Percentiles rank a stretch among this genome's conserved stretches.
These are phyloP conservation scores for Arabidopsis suecica DNA, from an alignment of 345 rosid species.

Conservation along the genomic window DNA sequence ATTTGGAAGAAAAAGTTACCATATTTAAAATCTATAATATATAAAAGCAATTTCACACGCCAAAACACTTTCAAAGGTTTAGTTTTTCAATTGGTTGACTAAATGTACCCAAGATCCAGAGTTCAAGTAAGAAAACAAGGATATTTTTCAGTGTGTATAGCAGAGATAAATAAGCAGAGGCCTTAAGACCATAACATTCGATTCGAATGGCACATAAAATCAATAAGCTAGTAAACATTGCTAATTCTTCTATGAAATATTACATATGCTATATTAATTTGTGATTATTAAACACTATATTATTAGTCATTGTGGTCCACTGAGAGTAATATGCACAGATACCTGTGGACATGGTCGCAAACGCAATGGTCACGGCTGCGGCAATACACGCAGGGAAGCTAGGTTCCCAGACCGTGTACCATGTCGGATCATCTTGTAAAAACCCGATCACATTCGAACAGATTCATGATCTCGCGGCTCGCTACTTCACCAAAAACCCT, in stretches of 20 bases:
- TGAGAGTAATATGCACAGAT: slow-evolving; percentile 18
- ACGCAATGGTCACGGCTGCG: slow-evolving; percentile 32
- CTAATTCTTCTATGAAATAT: not conserved
- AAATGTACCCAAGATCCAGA: not conserved
- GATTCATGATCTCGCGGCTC: slow-evolving; percentile 57
- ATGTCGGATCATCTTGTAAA: slow-evolving; percentile 72
- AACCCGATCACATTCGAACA: slow-evolving; percentile 53
- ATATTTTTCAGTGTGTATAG: not conserved
- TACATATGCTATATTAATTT: not conserved
- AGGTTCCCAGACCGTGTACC: slow-evolving; percentile 58
- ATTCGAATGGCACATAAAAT: not conserved
- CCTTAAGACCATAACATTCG: not conserved
- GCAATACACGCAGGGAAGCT: slow-evolving; percentile 30
- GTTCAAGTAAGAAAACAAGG: not conserved
- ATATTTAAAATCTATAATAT: not conserved
- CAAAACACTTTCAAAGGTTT: not conserved
- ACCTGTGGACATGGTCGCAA: slow-evolving; percentile 44
- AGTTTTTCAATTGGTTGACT: not conserved
- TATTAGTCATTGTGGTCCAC: not conserved
- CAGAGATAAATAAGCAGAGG: not conserved
- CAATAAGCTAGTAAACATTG: slow-evolving; percentile 49
- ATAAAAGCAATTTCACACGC: not conserved
- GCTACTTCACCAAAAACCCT: slow-evolving; percentile 67
- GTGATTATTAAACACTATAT: not conserved
- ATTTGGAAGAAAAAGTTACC: not conserved